These are phyloP conservation scores for Sarcocystis neurona DNA, from an alignment of 169 alveolate species.

Conservation along the genomic window DNA sequence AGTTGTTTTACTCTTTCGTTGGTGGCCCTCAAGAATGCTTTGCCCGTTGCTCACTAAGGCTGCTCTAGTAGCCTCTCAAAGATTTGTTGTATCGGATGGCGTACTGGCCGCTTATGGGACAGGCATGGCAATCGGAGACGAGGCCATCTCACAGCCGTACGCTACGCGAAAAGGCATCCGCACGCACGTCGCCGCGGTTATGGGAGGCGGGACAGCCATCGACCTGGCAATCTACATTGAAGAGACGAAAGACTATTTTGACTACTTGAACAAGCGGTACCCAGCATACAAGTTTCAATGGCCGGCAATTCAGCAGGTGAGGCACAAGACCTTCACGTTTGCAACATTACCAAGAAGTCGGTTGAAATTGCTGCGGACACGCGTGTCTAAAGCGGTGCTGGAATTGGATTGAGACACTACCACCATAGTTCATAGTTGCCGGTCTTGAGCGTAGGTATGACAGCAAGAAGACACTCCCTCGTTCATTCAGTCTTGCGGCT, in stretches of 20 bases:
- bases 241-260: slow-evolving; percentile 50
- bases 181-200: slow-evolving; percentile 70
- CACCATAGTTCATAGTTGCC: no score
- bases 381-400: no score
- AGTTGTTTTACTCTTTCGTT: no score
- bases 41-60: neutral
- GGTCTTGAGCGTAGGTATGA: no score
- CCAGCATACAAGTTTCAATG: slow-evolving; percentile 36
- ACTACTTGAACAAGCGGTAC: slow-evolving; percentile 25
- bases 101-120: neutral
- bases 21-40: no score
- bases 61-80: neutral
- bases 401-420: no score
- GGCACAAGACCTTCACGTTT: no score
- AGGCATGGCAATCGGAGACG: slow-evolving; percentile 73
- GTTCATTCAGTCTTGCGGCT: no score
- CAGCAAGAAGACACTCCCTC: no score
- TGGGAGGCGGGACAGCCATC: slow-evolving; percentile 78
- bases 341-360: no score
- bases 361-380: no score
- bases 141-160: slow-evolving; percentile 63
- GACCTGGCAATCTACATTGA: slow-evolving; percentile 74
- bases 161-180: slow-evolving; percentile 72
- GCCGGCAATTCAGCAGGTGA: slow-evolving; percentile 33
- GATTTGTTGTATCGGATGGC: neutral